These are phyloP conservation scores for Arthromyces matolae DNA, from an alignment of 768 basidiomycete genomes.

Conservation along the genomic window DNA sequence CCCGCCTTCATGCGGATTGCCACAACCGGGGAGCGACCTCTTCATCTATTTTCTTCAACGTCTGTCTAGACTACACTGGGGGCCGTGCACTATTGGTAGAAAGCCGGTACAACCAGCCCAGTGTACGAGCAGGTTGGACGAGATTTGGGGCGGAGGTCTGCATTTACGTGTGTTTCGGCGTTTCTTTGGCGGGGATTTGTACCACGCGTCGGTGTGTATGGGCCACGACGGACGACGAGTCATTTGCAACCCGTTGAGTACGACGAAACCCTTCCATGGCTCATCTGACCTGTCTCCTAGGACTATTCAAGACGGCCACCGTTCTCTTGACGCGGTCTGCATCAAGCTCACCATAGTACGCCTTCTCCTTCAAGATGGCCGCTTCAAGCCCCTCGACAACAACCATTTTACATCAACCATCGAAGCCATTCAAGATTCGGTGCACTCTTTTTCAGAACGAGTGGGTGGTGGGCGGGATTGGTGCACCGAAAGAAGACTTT, in stretches of 20 bases:
- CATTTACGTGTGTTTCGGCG: conserved; percentile 1
- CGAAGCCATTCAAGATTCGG: too few relatives aligned
- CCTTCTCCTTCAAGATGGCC: too few relatives aligned
- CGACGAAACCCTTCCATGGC: not conserved
- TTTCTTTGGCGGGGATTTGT: conserved; percentile 5
- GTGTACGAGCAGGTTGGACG: conserved; percentile 10
- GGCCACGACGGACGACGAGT: not conserved
- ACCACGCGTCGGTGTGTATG: conserved; percentile 6
- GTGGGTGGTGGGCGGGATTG: conserved; percentile 4
- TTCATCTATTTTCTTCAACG: conserved; percentile 5
- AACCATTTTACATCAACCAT: too few relatives aligned
- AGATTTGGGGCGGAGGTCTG: conserved; percentile 7
- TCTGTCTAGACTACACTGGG: conserved; percentile 7
- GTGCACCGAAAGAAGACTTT: too few relatives aligned
- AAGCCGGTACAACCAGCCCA: not conserved
- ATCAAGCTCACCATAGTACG: too few relatives aligned
- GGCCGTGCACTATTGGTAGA: not conserved
- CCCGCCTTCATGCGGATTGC: too few relatives aligned
- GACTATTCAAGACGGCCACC: too few relatives aligned
- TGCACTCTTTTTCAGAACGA: not conserved
- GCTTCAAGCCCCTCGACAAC: too few relatives aligned
- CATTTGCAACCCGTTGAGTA: not conserved
- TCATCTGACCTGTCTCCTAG: not conserved
- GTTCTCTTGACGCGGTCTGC: not conserved
- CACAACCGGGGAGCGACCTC: conserved; percentile 9